Base-by-base conservation (phyloP, 2,329 filamentous ascomycete species). In the Thelonectria discophora region DNA sequence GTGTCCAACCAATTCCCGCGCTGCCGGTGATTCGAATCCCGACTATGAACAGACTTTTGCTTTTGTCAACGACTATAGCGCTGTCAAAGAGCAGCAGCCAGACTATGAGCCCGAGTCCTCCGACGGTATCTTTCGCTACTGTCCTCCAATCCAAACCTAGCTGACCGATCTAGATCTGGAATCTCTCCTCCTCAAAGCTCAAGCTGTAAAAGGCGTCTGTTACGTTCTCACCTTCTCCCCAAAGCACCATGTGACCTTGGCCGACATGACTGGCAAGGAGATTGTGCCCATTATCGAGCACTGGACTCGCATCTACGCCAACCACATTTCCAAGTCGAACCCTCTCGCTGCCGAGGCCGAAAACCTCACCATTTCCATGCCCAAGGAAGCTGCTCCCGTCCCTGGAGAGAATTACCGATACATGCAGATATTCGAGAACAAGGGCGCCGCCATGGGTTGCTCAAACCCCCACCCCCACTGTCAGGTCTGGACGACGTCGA, bases 351-450 rank as follows among this genome's bases (percentile, higher is more conserved):
- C 74, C 17, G 68, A 74, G 5, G 77, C 79, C 2, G 79, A 79
- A 1, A 70, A 75, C 18, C 75, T 82, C 5, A 70, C 77, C 5
- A 73, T 84, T 8, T 74, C 77, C 2, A 70, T 82, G 74, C 49
- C 71, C 32, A 75, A 65, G 17, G 75, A 78, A 6, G 73, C 73
- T 12, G 74, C 75, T 10, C 77, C 77, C 6, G 46, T 70, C 1
- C 90, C 93, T 5, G 87, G 84, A 53, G 86, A 91, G 55, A 92
- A 97, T 78, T 93, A 97, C 72, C 88, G 91, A 55, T 98, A 97
- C 80, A 97, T 99, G 94, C 95, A 99, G 76, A 98, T 99, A 66
- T 99, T 99, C 65, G 95, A 99, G 80, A 99, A 99, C 82, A 99
- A 99, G 80, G 95, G 95, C 53, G 88, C 91, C 1, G 93, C 94